Conservation (phyloP, 2,329 filamentous ascomycete genomes). For the Capronia epimyces region DNA sequence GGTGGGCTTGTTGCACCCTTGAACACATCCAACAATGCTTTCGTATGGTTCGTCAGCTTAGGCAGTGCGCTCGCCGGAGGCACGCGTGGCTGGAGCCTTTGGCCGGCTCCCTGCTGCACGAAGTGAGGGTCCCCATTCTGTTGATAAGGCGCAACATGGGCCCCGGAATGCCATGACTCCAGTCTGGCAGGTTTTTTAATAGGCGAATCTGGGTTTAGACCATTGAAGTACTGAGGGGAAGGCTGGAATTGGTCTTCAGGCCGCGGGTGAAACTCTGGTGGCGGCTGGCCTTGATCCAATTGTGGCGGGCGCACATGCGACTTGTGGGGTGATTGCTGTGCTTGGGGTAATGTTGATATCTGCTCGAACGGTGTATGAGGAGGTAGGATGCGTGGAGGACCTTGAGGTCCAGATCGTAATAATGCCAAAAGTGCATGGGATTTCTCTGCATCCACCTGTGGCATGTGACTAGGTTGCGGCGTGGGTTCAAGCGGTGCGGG, state of each 20-base stretch:
- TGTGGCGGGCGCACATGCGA: conserved; percentile 27
- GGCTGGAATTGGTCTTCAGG: conserved; percentile 14
- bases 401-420: conserved; percentile 41
- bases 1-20: conserved; percentile 33
- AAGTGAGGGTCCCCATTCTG: conserved; percentile 44
- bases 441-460: conserved; percentile 37
- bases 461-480: conserved; percentile 22
- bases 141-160: conserved; percentile 42
- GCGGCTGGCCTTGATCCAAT: conserved; percentile 12
- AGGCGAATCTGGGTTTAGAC: conserved; percentile 26
- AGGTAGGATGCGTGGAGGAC: conserved; percentile 33
- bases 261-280: conserved; percentile 14
- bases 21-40: conserved; percentile 56
- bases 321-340: conserved; percentile 50
- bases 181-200: conserved; percentile 26
- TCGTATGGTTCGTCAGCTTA: conserved; percentile 52
- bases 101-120: conserved; percentile 34
- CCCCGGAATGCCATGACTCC: conserved; percentile 24
- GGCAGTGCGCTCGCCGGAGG: conserved; percentile 56
- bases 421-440: conserved; percentile 54
- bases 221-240: conserved; percentile 29
- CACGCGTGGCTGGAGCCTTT: conserved; percentile 41
- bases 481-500: conserved; percentile 1
- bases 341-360: conserved; percentile 44
- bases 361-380: conserved; percentile 55